Conservation (phyloP, 305 asterid genomes). For the Fraxinus greggii region DNA sequence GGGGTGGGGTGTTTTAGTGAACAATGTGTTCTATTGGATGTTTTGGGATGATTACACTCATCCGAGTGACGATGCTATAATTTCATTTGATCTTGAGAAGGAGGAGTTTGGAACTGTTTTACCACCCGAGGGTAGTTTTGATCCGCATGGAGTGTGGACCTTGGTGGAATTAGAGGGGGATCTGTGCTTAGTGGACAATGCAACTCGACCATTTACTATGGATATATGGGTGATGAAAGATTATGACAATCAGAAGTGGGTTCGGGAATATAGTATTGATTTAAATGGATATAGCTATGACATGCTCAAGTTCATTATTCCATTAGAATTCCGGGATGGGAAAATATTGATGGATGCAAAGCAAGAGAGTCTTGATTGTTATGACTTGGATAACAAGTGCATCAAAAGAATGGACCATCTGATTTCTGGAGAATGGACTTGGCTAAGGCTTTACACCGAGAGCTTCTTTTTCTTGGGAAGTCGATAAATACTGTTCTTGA, state of each 20-base stretch:
- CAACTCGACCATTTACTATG: conserved; percentile 33
- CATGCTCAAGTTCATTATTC: conserved; percentile 36
- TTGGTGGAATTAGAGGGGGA: conserved; percentile 50
- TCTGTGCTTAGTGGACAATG: conserved; percentile 49
- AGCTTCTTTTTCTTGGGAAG: conserved; percentile 48
- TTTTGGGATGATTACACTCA: conserved; percentile 52
- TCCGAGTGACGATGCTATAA: conserved; percentile 44
- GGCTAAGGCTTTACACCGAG: conserved; percentile 49
- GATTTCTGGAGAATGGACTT: conserved; percentile 47
- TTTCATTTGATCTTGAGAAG: conserved; percentile 45
- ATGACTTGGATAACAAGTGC: conserved; percentile 47
- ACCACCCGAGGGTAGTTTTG: conserved; percentile 50
- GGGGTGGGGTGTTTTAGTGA: conserved; percentile 59
- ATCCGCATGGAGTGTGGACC: conserved; percentile 48
- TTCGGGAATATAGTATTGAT: conserved; percentile 40
- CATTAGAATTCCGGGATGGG: conserved; percentile 47
- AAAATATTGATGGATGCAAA: conserved; percentile 47
- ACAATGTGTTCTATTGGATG: conserved; percentile 58
- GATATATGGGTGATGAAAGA: conserved; percentile 58
- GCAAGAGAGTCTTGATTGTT: conserved; percentile 42
- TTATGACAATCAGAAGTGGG: conserved; percentile 42
- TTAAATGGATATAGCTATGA: conserved; percentile 38
- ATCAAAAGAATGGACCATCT: conserved; percentile 49
- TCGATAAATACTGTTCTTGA: conserved; percentile 31
- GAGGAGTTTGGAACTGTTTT: conserved; percentile 44